Evolutionary conservation across 2,329 filamentous ascomycete species (phyloP), one percentile per base, ranked within the genome.

Genomic region (Aspergillus thermomutatus): DNA sequence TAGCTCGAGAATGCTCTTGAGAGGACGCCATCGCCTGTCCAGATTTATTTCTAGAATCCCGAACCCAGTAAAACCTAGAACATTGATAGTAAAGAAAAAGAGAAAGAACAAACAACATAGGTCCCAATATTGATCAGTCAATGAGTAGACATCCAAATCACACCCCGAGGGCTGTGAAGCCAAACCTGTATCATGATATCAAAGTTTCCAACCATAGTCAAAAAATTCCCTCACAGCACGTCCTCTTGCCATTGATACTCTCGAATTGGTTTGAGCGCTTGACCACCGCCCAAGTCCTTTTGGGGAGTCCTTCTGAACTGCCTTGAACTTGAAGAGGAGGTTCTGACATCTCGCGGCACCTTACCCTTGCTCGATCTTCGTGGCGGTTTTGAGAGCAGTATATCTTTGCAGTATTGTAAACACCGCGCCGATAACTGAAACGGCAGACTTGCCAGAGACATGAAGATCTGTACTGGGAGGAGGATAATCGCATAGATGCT

Each of bases 401-500:
- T 34, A n/a, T 41, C 50, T 28, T 50, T 60, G 21, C 56, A 48
- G 21, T 52, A 55, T 7, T 52, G 50, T 25, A 70, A 45, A 54
- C 65, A 67, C 27, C 59, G 56, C 23, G 50, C 61, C 1, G 57
- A 58, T 14, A 69, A 53, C 6, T 65, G 69, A 8, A 66, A 59
- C 1, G 76, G 76, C 3, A 78, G 53, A 25, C 59, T 65, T 14
- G 66, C 47, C 10, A 75, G 31, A 1, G 69, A 68, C 37, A 72
- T 55, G 25, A 62, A 60, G 10, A 72, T 56, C 50, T 75, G 74
- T 4, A 66, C 50, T 1, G 77, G 76, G 8, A 78, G 54, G 5
- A 77, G 62, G 11, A 77, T 56, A 23, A 63, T 64, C 1, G 69
- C 67, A 51, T 68, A 75, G 9, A 66, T 49, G 71, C 72, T 75